phyloP scores from a whole-genome alignment of 1,139 yeast genomes.

The Williopsis jadinii region DNA sequence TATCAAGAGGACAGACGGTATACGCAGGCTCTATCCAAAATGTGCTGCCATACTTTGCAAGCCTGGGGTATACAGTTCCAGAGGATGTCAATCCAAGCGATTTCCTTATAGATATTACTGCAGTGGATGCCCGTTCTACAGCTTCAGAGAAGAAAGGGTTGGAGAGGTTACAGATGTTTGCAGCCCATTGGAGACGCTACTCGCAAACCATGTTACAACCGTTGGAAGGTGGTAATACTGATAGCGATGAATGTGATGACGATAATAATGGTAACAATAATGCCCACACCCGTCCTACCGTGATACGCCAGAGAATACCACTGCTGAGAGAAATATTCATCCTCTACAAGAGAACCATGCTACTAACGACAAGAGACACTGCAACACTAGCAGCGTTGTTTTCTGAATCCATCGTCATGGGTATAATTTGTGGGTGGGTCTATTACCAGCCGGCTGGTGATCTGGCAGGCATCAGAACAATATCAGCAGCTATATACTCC shows the following conservation, averaged over 20 bases:
- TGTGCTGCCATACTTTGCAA: conserved; percentile 46
- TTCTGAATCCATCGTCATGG: conserved; percentile 50
- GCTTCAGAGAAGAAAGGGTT: conserved; percentile 38
- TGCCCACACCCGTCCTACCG: background rate
- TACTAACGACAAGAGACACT: conserved; percentile 45
- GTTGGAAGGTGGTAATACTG: background rate
- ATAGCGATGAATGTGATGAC: background rate
- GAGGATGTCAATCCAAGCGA: conserved; percentile 53
- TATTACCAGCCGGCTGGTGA: conserved; percentile 59
- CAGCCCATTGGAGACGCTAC: conserved; percentile 40
- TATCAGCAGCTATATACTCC: conserved; percentile 51
- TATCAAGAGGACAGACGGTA: conserved; percentile 59
- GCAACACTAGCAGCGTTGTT: conserved; percentile 13
- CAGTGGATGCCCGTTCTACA: conserved; percentile 49
- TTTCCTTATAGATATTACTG: conserved; percentile 61
- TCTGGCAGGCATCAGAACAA: conserved; percentile 61
- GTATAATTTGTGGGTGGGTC: conserved; percentile 60
- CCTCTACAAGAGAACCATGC: conserved; percentile 46
- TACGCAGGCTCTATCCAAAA: conserved; percentile 47
- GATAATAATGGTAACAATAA: background rate
- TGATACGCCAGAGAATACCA: conserved; percentile 7
- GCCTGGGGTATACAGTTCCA: conserved; percentile 40
- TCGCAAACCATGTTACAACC: conserved; percentile 9
- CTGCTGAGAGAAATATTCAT: conserved; percentile 43
- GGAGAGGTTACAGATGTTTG: conserved; percentile 40